Conservation (phyloP, 2,329 filamentous ascomycete species). For the Aspergillus pseudoglaucus region DNA sequence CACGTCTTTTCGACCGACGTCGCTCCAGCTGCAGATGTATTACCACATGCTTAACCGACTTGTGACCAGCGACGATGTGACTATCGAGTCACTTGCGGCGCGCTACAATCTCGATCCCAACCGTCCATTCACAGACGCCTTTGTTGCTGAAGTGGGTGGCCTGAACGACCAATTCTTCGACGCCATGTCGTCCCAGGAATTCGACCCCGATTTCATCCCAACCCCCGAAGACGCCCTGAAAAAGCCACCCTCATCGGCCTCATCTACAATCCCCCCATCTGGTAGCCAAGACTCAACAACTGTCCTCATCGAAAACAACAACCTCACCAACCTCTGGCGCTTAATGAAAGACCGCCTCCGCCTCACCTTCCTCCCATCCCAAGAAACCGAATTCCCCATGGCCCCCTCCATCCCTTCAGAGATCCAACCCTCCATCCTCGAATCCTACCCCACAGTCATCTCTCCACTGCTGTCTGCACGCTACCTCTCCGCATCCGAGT, state of each 20-base stretch:
- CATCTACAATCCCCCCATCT: constrained; percentile 11
- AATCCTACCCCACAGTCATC: constrained; percentile 33
- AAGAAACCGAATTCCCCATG: constrained; percentile 7
- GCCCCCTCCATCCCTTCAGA: constrained; percentile 26
- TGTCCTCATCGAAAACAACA: constrained; percentile 54
- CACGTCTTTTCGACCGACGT: constrained; percentile 63
- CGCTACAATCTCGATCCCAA: constrained; percentile 65
- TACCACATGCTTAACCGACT: constrained; percentile 75
- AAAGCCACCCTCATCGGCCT: constrained; percentile 5
- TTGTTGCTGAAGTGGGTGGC: constrained; percentile 66
- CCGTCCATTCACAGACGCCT: constrained; percentile 66
- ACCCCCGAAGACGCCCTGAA: constrained; percentile 16
- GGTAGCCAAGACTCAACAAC: constrained; percentile 42
- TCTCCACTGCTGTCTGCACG: constrained; percentile 40
- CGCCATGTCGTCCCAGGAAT: constrained; percentile 25
- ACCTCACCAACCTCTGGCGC: constrained; percentile 53
- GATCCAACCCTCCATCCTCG: constrained; percentile 28
- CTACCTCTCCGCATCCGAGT: constrained; percentile 33
- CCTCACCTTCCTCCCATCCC: constrained; percentile 39
- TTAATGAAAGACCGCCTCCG: constrained; percentile 58
- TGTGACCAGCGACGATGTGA: constrained; percentile 58
- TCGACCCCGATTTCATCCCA: constrained; percentile 20
- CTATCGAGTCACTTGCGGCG: constrained; percentile 61
- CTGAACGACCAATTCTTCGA: constrained; percentile 64
- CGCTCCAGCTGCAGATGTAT: constrained; percentile 85